Conservation (phyloP, 805 yeast species). For the Lachancea kluyveri region DNA sequence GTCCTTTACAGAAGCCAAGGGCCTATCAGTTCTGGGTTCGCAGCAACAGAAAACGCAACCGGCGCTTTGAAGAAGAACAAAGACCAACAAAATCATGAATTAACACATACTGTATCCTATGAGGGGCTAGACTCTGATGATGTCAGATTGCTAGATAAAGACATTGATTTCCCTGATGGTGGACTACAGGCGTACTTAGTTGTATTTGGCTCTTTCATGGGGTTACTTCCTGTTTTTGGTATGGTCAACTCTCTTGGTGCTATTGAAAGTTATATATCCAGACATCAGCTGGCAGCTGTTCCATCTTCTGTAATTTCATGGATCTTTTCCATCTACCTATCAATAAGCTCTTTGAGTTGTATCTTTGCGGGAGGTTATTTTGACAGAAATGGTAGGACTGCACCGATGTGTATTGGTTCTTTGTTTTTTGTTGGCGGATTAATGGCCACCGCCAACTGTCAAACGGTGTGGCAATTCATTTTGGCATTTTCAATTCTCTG, state of each 20-base stretch:
- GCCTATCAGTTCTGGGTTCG: too few relatives aligned
- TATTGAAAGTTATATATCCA: slow-evolving; percentile 52
- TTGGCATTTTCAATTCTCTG: slow-evolving; percentile 49
- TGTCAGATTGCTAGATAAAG: slow-evolving; percentile 12
- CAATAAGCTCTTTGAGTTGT: slow-evolving; percentile 45
- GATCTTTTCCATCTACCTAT: slow-evolving; percentile 59
- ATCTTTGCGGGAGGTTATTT: slow-evolving; percentile 54
- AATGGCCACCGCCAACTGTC: slow-evolving; percentile 50
- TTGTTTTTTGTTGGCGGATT: slow-evolving; percentile 45
- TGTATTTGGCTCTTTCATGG: slow-evolving; percentile 55
- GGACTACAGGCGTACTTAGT: slow-evolving; percentile 53
- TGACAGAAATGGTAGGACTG: slow-evolving; percentile 52
- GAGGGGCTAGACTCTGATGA: too few relatives aligned
- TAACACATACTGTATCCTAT: too few relatives aligned
- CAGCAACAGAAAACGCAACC: too few relatives aligned
- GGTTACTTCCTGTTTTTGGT: slow-evolving; percentile 54
- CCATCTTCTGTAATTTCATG: slow-evolving; percentile 51
- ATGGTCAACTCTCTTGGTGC: slow-evolving; percentile 59
- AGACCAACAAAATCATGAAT: too few relatives aligned
- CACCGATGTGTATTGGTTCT: slow-evolving; percentile 42
- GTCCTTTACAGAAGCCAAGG: too few relatives aligned
- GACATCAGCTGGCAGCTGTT: slow-evolving; percentile 45
- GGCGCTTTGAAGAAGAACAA: too few relatives aligned
- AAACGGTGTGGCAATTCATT: slow-evolving; percentile 52
- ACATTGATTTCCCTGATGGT: slow-evolving; percentile 43